Base-by-base conservation (phyloP, 768 basidiomycete genomes). In the Tulasnella sp. region DNA sequence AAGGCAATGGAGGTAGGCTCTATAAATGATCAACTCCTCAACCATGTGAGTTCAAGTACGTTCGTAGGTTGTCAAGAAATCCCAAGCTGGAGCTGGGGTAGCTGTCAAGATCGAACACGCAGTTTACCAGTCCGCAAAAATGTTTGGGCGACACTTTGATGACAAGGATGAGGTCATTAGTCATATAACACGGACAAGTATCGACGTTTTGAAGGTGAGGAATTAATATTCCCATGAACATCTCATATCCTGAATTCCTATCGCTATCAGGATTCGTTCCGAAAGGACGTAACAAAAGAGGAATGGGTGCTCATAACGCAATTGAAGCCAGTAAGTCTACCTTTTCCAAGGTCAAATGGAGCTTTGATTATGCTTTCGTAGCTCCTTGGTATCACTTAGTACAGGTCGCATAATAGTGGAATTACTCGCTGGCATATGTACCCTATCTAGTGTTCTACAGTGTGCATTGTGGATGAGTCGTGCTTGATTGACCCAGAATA, bases 81-180 rank as follows among this genome's bases (percentile, higher is more conserved):
- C 80, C 2, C 90, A 96, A 65, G 80, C 87, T n/a, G 93, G 90
- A 60, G 92, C 76, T 42, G 93, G 95, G 61, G 92, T 96, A 12
- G 93, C 95, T 0, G 86, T 98, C 59, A 99, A 98, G 74, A 96
- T 98, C 54, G 95, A 98, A 65, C 86, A 93, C 64, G 92, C 91
- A 3, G 83, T 92, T 9, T 91, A 98, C 65, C 85, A 96, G 67
- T 83, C 85, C 22, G 80, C 90, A 25, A 93, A 91, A 67, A 83
- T 90, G 79, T 96, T 85, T 62, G 91, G 92, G 4, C 79, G 92
- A 58, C 93, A 96, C 67, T 96, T 91, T 61, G 83, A 86, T 60
- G 92, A 96, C 40, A 87, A 93, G 67, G 92, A 98, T 63, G 95
- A 96, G 59, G 64, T 96, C 33, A 72, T 91, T 46, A 91, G 89